Base-by-base conservation (phyloP, 176 grass and related monocot genomes). In the Lolium multiflorum region DNA sequence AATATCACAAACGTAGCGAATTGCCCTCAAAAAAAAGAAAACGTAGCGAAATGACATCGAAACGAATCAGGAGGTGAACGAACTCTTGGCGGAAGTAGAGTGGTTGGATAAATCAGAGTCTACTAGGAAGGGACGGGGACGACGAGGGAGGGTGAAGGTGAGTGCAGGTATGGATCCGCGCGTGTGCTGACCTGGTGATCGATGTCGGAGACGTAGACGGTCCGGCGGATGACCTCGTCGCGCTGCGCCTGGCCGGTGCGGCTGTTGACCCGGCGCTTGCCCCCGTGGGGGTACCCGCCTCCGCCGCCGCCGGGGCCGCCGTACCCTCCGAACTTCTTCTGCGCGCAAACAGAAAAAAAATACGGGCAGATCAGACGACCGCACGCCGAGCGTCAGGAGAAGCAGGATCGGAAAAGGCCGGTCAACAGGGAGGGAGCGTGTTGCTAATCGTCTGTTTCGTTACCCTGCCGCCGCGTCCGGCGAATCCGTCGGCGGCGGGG, bases 191-290 rank as follows among this genome's bases (percentile, higher is more conserved):
- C 96, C 94, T 96, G 97, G 52, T 99, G 97, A 89, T 99, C 97
- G 75, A 99, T 93, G 81, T 99, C 94, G 50, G 97, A 94, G 24
- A 99, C 97, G 73, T 99, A 99, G 71, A 99, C 92, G 12, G 97
- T 99, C 24, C 97, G 88, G 51, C 92, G 87, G 39, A 99, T 99
- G 62, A 97, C 89, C 70, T 97, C 97, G 28, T 99, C 97, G 74
- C 92, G 89, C 83, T 99, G 94, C 31, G 97, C 97, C 90, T 91
- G 83, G 89, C 41, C 93, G 18, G 97, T 99, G 83, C 97, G 88
- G 88, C 89, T 92, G 79, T 99, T 99, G 80, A 59, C 82, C 76
- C 97, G 90, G 46, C 94, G 84, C 84, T 89, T 94, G 38, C 86
- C 92, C n/a, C 82, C 84, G 67, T 94, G 93, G 25, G 74, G 74